These are phyloP conservation scores for Penicillium palitans DNA, from an alignment of 2,329 filamentous ascomycete genomes.

Conservation along the genomic window DNA sequence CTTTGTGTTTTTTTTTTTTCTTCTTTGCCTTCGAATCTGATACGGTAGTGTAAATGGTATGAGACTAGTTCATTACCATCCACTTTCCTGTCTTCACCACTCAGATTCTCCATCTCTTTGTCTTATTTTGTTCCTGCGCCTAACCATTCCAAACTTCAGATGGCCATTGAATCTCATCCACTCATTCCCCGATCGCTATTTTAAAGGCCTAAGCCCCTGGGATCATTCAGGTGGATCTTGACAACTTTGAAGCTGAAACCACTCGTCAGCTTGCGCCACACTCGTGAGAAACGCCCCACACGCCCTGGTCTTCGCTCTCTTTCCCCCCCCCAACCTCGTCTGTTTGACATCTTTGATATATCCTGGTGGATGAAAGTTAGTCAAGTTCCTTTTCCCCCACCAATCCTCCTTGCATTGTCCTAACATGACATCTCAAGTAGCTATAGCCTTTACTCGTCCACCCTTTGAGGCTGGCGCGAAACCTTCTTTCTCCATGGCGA, in stretches of 20 bases:
- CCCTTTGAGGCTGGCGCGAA: conserved; percentile 34
- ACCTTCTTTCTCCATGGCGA: conserved; percentile 43
- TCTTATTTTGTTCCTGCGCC: conserved; percentile 11
- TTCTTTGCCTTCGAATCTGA: background rate
- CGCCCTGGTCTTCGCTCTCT: conserved; percentile 29
- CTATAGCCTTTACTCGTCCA: conserved; percentile 33
- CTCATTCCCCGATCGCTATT: conserved; percentile 31
- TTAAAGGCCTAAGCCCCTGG: conserved; percentile 25
- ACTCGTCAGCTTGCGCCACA: conserved; percentile 49
- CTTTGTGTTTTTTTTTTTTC: background rate
- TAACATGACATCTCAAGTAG: conserved; percentile 42
- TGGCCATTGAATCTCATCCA: conserved; percentile 17
- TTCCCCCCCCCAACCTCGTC: conserved; percentile 14
- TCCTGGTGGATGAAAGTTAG: conserved; percentile 24
- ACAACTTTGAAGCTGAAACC: conserved; percentile 39
- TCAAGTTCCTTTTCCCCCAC: conserved; percentile 8
- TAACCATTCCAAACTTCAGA: conserved; percentile 17
- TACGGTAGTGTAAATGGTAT: background rate
- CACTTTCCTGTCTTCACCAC: background rate
- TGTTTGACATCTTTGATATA: conserved; percentile 14
- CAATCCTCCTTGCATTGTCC: conserved; percentile 12
- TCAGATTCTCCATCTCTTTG: conserved; percentile 10
- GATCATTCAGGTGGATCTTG: conserved; percentile 19
- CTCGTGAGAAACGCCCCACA: conserved; percentile 40
- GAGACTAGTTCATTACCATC: background rate